Base-by-base conservation (phyloP, 306 rosid genomes). In the Begonia fuchsioides region DNA sequence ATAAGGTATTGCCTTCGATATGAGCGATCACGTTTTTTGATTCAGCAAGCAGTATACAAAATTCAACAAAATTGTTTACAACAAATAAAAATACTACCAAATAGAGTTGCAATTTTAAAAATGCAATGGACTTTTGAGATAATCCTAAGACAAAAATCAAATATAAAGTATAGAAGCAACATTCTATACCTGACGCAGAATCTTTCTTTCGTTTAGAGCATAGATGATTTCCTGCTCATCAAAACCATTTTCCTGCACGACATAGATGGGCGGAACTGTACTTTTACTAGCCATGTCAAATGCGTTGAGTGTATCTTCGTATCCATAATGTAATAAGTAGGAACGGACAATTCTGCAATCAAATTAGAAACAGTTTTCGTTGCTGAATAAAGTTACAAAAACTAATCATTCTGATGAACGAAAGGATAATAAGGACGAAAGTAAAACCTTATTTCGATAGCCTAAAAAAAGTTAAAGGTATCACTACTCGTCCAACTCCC, bases 291-390 rank as follows among this genome's bases (percentile, higher is more conserved):
- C 94, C 78, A 53, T 56, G 67, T 92, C 98, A 77, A 92, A 82
- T 16, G 94, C 75, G 64, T 65, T 55, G 66, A 92, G 77, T 5
- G 98, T 92, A 52, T 86, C 96, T 74, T 82, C 98, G 45, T 85
- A 92, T 39, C 98, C 98, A 72, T 85, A 82, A 68, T 79, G 94
- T 59, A 79, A 80, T 35, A 92, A 74, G 76, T 82, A 92, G 61
- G 96, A 79, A 41, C 98, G 94, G 11, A 92, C 96, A 77, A 92
- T 77, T 72, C 98, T 92, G 96, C 40, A 44, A 18, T 57, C 46
- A 65, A 62, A 54, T 43, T 13, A 41, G 13, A n/a, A n/a, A n/a
- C n/a, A n/a, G n/a, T 41, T 41, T 41, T 41, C 45, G 13, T 41
- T 41, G 45, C 45, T 41, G 45, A 41, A 41, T 10, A 10, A 2